phyloP scores from a whole-genome alignment of 148 eudicot species.

The Cornus controversa region DNA sequence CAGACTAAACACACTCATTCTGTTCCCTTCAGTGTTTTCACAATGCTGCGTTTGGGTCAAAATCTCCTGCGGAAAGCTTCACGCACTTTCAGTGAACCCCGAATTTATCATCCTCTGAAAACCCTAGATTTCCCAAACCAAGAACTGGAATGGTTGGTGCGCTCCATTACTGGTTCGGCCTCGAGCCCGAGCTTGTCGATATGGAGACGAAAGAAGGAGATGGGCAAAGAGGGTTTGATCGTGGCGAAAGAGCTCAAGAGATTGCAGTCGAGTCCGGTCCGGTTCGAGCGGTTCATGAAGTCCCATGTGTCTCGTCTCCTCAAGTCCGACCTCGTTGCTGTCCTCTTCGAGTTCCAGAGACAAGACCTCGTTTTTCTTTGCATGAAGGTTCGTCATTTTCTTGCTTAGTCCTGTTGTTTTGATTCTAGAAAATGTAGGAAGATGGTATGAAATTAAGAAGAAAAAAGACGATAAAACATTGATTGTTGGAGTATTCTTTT shows the following conservation, averaged over 20 bases:
- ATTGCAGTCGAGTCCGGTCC: slow-evolving; percentile 55
- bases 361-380: slow-evolving; percentile 81
- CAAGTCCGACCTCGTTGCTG: slow-evolving; percentile 86
- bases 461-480: too few relatives aligned
- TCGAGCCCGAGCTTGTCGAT: slow-evolving; percentile 76
- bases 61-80: not conserved
- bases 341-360: slow-evolving; percentile 86
- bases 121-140: slow-evolving; percentile 10
- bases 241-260: slow-evolving; percentile 89
- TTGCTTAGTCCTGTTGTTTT: not conserved
- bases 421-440: not conserved
- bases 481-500: not conserved
- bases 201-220: slow-evolving; percentile 95
- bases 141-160: slow-evolving; percentile 10
- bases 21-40: too few relatives aligned
- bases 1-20: too few relatives aligned
- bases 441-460: too few relatives aligned
- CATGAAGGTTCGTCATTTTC: slow-evolving; percentile 49
- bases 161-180: slow-evolving; percentile 24
- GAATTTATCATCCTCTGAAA: not conserved
- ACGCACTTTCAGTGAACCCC: not conserved
- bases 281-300: slow-evolving; percentile 64
- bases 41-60: slow-evolving; percentile 2
- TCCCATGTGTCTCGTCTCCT: slow-evolving; percentile 71
- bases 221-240: slow-evolving; percentile 87